Conservation (phyloP, 805 yeast species). For the Yarrowia osloensis region DNA sequence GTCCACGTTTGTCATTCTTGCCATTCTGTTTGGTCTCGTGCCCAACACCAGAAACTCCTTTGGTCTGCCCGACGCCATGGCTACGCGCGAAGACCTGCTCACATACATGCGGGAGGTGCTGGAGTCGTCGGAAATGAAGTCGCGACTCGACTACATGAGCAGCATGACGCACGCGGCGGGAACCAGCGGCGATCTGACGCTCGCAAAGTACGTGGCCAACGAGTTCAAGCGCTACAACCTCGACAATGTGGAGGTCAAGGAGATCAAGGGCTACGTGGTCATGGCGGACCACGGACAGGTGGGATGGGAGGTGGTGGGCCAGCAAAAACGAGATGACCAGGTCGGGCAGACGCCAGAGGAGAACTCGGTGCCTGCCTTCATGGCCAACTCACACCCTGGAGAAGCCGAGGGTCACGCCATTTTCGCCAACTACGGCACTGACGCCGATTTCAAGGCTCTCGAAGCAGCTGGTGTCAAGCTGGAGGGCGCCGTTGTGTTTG, state of each 20-base stretch:
- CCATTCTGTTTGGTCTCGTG: conserved; percentile 59
- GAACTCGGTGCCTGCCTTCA: conserved; percentile 49
- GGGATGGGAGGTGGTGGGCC: conserved; percentile 36
- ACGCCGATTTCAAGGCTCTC: conserved; percentile 53
- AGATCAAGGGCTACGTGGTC: conserved; percentile 59
- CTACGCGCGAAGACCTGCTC: conserved; percentile 49
- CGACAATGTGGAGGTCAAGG: conserved; percentile 51
- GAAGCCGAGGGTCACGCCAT: conserved; percentile 55
- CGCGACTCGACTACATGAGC: conserved; percentile 68
- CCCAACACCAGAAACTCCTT: conserved; percentile 48
- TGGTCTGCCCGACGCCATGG: conserved; percentile 64
- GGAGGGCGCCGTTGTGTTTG: conserved; percentile 56
- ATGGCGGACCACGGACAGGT: conserved; percentile 54
- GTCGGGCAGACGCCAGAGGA: conserved; percentile 37
- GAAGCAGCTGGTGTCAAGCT: conserved; percentile 45
- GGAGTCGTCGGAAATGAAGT: conserved; percentile 60
- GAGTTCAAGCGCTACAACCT: conserved; percentile 62
- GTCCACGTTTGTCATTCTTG: conserved; percentile 57
- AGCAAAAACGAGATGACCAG: conserved; percentile 43
- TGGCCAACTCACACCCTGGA: conserved; percentile 67
- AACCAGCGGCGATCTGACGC: conserved; percentile 76
- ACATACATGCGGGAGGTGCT: conserved; percentile 54
- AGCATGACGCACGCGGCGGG: conserved; percentile 88
- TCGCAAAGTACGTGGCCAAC: conserved; percentile 65
- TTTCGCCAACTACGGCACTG: conserved; percentile 68